Conservation (phyloP, 2,329 filamentous ascomycete genomes). For the Mycosphaerella sp. region DNA sequence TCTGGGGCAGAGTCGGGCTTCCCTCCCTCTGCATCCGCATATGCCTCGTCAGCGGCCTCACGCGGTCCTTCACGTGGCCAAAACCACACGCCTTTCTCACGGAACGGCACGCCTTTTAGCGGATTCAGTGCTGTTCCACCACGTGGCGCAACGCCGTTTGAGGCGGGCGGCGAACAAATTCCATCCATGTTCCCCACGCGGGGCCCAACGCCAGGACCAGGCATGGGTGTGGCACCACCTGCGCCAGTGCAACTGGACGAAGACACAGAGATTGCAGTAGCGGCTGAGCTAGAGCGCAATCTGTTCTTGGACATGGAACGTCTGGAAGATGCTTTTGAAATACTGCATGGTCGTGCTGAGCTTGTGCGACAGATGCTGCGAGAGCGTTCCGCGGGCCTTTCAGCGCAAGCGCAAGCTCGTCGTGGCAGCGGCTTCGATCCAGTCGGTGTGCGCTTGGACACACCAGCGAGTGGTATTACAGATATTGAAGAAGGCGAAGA, state of each 20-base stretch:
- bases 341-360: conserved; percentile 80
- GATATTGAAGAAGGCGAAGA: conserved; percentile 32
- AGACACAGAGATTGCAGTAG: conserved; percentile 82
- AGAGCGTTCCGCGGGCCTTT: conserved; percentile 73
- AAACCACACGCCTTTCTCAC: conserved; percentile 37
- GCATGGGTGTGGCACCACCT: conserved; percentile 34
- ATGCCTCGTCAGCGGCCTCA: conserved; percentile 26
- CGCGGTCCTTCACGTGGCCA: conserved; percentile 38
- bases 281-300: conserved; percentile 87
- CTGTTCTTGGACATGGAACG: conserved; percentile 93
- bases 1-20: conserved; percentile 68
- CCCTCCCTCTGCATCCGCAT: conserved; percentile 30
- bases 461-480: conserved; percentile 36
- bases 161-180: conserved; percentile 27
- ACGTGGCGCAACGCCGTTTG: conserved; percentile 47
- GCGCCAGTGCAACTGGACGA: conserved; percentile 82
- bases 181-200: conserved; percentile 32
- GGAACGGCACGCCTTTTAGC: conserved; percentile 50
- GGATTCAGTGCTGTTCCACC: conserved; percentile 51
- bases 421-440: conserved; percentile 46
- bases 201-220: conserved; percentile 29
- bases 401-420: conserved; percentile 55
- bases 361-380: conserved; percentile 70
- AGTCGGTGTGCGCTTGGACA: conserved; percentile 40
- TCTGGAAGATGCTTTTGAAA: conserved; percentile 89